Evolutionary conservation across 1,284 basidiomycete genomes (phyloP).

Genomic region (Leucoagaricus sp.): DNA sequence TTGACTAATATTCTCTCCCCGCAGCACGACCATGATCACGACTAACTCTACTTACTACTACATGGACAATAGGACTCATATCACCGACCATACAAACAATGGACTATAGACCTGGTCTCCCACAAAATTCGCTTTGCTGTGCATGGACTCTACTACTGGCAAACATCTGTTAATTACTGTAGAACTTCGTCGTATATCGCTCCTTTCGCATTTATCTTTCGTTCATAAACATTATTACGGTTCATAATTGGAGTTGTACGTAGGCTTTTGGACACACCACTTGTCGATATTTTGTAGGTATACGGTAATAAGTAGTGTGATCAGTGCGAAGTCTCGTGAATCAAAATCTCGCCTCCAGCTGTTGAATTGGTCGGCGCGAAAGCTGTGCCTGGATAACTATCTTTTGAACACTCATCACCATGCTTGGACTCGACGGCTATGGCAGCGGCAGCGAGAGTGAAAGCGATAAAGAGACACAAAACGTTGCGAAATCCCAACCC

Average conservation of each 20-base stretch:
- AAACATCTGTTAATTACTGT: constrained; percentile 12
- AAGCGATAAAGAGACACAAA: constrained; percentile 20
- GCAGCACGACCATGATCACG: constrained; percentile 34
- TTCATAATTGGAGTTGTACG: constrained; percentile 16
- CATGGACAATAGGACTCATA: constrained; percentile 11
- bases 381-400: constrained; percentile 3
- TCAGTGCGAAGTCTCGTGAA: neutral
- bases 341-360: neutral
- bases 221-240: constrained; percentile 24
- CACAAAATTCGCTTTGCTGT: constrained; percentile 15
- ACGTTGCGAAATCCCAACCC: neutral
- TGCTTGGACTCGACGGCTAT: constrained; percentile 76
- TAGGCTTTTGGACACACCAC: constrained; percentile 13
- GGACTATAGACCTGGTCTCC: neutral
- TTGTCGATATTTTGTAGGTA: neutral
- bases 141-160: constrained; percentile 8
- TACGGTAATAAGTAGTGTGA: neutral
- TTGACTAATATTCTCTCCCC: constrained; percentile 11
- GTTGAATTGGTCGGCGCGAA: neutral
- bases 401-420: constrained; percentile 27
- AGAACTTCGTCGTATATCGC: constrained; percentile 12
- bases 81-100: neutral
- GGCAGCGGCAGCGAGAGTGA: constrained; percentile 67
- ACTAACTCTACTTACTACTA: constrained; percentile 2
- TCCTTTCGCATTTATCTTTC: constrained; percentile 23